Percentiles rank a stretch among this genome's conserved stretches.
Evolutionary conservation across 148 eudicot species (phyloP).

Genomic region (Rhododendron griersonianum): DNA sequence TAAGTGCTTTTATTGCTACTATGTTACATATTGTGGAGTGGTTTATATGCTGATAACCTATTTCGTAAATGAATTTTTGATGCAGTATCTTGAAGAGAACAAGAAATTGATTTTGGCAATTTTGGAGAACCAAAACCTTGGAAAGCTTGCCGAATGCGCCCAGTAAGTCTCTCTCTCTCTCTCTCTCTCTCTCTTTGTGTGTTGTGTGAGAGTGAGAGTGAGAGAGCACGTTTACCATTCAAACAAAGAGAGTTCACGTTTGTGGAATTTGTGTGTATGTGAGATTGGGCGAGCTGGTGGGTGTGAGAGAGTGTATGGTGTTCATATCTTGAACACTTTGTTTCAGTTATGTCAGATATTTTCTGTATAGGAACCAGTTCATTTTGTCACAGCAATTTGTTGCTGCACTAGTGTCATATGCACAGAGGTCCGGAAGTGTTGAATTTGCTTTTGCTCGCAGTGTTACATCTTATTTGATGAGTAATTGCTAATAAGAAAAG

Average conservation of each 20-base stretch:
- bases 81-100: constrained; percentile 97
- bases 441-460: neutral
- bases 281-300: neutral
- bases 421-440: neutral
- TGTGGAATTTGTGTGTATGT: neutral
- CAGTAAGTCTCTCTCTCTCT: constrained; percentile 56
- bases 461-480: neutral
- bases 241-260: neutral
- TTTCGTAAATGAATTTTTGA: neutral
- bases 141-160: constrained; percentile 93
- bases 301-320: neutral
- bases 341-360: neutral
- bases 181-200: too few species aligned
- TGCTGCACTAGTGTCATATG: neutral
- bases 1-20: neutral
- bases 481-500: neutral
- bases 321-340: neutral
- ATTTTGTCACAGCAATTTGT: neutral
- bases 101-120: constrained; percentile 91
- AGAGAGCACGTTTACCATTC: neutral
- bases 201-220: neutral
- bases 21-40: neutral
- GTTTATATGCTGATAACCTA: neutral
- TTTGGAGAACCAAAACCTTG: constrained; percentile 94
- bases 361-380: neutral